Evolutionary conservation across 2,329 filamentous ascomycete species (phyloP).

Genomic region (Pseudogymnoascus sp.): DNA sequence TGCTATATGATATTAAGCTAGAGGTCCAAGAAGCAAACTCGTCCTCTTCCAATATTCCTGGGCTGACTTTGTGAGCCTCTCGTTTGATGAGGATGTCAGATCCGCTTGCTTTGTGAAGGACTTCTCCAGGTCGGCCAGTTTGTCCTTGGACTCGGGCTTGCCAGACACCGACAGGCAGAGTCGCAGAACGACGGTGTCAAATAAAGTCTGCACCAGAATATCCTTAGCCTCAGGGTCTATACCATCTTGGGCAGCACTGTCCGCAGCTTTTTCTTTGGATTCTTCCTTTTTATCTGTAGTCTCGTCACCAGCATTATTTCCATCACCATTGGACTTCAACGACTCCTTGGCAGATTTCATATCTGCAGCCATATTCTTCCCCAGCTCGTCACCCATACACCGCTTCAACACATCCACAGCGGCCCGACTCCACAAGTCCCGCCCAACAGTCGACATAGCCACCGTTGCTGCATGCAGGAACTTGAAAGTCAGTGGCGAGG

Average conservation of each 20-base stretch:
- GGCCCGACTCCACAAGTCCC: conserved; percentile 71
- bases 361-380: conserved; percentile 30
- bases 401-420: conserved; percentile 57
- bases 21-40: conserved; percentile 69
- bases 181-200: conserved; percentile 47
- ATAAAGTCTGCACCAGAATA: conserved; percentile 51
- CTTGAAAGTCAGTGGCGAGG: conserved; percentile 64
- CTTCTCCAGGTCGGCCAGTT: conserved; percentile 37
- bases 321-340: conserved; percentile 14
- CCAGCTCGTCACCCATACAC: conserved; percentile 43
- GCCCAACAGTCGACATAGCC: conserved; percentile 61
- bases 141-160: conserved; percentile 28
- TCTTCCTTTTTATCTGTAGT: not conserved
- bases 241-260: not conserved
- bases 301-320: conserved; percentile 8
- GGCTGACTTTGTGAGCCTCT: conserved; percentile 52
- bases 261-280: not conserved
- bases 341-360: conserved; percentile 17
- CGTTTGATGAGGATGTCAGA: conserved; percentile 39
- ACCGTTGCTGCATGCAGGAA: conserved; percentile 58
- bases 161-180: conserved; percentile 34
- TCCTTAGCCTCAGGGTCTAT: conserved; percentile 29
- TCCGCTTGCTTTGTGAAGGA: conserved; percentile 39
- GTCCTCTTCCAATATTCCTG: conserved; percentile 78
- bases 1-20: conserved; percentile 35